Conservation (phyloP, 441 rosid species). For the Eruca vesicaria region DNA sequence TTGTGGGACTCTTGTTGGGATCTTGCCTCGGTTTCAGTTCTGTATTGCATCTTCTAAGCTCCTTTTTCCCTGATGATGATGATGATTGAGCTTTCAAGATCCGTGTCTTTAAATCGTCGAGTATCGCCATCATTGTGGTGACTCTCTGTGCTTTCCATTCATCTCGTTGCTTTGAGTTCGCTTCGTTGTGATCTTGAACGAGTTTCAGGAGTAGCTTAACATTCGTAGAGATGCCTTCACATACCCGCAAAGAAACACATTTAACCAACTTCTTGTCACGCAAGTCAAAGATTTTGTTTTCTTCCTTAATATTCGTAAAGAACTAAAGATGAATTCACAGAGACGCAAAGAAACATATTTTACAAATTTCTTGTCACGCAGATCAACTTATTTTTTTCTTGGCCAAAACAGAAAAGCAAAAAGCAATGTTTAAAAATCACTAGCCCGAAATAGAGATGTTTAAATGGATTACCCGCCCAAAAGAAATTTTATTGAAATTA, state of each 20-base stretch:
- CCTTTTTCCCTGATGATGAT: conserved; percentile 36
- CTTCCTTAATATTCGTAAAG: conserved; percentile 60
- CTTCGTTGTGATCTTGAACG: conserved; percentile 69
- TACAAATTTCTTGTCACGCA: not conserved
- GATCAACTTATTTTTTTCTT: no score
- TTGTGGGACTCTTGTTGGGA: conserved; percentile 16
- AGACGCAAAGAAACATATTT: not conserved
- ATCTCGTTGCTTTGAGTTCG: conserved; percentile 44
- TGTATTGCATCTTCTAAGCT: conserved; percentile 76
- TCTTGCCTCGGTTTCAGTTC: conserved; percentile 50
- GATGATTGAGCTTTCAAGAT: conserved; percentile 62
- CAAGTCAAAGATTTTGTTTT: not conserved
- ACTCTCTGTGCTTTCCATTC: conserved; percentile 55
- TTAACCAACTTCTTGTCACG: not conserved
- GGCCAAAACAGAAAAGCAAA: not conserved
- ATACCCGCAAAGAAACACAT: not conserved
- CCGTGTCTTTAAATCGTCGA: conserved; percentile 65
- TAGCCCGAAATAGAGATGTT: no score
- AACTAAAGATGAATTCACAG: conserved; percentile 45
- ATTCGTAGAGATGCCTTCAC: conserved; percentile 51
- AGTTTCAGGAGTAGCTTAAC: conserved; percentile 69
- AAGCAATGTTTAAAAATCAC: no score
- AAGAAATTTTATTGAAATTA: no score
- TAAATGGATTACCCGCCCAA: no score
- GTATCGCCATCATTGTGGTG: conserved; percentile 71